Conservation (phyloP, 148 eudicot species). For the Fagopyrum tataricum region DNA sequence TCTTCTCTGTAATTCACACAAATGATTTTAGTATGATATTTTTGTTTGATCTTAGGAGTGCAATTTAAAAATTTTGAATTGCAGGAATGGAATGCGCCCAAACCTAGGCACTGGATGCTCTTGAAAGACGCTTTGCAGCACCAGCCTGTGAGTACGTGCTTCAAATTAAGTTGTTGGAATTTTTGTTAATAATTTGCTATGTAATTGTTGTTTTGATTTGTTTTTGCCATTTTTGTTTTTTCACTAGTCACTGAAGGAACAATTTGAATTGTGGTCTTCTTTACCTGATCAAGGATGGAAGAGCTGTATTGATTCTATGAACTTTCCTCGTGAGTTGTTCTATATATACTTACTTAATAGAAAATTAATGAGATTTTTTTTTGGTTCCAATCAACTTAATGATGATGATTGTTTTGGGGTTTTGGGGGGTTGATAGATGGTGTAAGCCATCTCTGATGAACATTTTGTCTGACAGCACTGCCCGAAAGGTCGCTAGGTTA, state of each 20-base stretch:
- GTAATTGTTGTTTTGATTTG: not conserved
- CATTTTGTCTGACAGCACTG: slow-evolving; percentile 19
- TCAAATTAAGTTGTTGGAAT: not conserved
- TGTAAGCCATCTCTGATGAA: not conserved
- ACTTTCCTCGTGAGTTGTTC: slow-evolving; percentile 32
- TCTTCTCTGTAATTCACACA: slow-evolving; percentile 34
- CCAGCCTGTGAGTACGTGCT: slow-evolving; percentile 60
- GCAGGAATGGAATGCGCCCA: slow-evolving; percentile 87
- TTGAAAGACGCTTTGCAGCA: slow-evolving; percentile 49
- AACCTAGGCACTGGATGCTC: slow-evolving; percentile 44
- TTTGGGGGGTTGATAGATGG: not conserved
- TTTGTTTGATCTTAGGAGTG: not conserved
- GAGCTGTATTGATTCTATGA: slow-evolving; percentile 34
- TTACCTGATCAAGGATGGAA: slow-evolving; percentile 77
- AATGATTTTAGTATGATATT: not conserved
- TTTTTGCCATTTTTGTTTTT: slow-evolving; percentile 5
- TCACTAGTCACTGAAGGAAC: slow-evolving; percentile 44
- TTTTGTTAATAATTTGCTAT: not conserved
- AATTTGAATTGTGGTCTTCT: slow-evolving; percentile 66
- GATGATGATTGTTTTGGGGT: not conserved
- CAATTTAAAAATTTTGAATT: not conserved
- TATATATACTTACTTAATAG: not conserved
- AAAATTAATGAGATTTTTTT: not conserved
- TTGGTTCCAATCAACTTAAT: not conserved
- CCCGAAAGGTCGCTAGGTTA: slow-evolving; percentile 24